Conservation (phyloP, 768 basidiomycete genomes). For the Cantharellus cinnabarinus region DNA sequence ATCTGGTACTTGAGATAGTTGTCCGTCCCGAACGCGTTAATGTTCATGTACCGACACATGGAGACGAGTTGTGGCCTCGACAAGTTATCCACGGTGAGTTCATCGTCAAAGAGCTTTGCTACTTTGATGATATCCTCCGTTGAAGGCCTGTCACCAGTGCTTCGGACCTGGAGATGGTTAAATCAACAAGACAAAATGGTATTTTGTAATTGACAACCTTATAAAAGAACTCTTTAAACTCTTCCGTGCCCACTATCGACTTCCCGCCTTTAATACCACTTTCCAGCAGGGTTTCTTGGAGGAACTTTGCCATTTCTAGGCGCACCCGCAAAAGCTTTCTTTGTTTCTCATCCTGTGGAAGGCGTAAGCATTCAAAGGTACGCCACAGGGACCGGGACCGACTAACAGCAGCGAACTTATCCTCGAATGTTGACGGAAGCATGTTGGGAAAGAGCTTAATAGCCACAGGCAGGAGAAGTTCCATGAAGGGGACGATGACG, state of each 20-base stretch:
- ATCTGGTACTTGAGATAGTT: constrained; percentile 91
- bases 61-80: constrained; percentile 96
- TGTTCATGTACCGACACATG: constrained; percentile 93
- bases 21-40: constrained; percentile 97
- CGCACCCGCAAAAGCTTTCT: constrained; percentile 86
- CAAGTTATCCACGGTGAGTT: constrained; percentile 92
- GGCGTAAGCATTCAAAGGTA: not conserved
- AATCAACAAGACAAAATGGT: not conserved
- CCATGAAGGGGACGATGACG: constrained; percentile 95
- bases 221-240: constrained; percentile 98
- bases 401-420: constrained; percentile 79
- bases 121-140: constrained; percentile 79
- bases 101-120: constrained; percentile 92
- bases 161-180: constrained; percentile 39
- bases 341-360: constrained; percentile 75
- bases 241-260: constrained; percentile 71
- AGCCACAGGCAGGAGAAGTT: constrained; percentile 83
- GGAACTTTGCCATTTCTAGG: constrained; percentile 97
- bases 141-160: constrained; percentile 87
- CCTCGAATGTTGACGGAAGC: constrained; percentile 96
- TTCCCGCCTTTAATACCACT: constrained; percentile 82
- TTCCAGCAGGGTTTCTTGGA: constrained; percentile 92
- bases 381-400: too few relatives aligned
- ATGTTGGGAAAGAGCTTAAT: constrained; percentile 96
- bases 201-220: constrained; percentile 31